Conservation (phyloP, 2,329 filamentous ascomycete genomes). For the Cryphonectria nitschkei region DNA sequence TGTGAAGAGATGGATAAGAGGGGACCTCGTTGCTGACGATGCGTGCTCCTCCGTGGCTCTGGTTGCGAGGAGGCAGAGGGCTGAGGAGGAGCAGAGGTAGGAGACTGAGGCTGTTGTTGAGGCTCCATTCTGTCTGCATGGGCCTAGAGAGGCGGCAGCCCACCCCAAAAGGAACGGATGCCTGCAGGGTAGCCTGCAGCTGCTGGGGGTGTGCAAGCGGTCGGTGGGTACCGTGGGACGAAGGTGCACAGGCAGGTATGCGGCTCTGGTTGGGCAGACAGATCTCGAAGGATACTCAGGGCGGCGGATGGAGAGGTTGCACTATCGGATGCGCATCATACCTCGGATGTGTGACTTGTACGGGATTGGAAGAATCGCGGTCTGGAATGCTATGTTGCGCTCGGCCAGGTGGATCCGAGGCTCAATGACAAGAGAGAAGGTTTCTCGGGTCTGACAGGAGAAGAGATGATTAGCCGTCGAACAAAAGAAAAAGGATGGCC, state of each 20-base stretch:
- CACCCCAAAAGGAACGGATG: conserved; percentile 12
- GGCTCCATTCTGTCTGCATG: conserved; percentile 25
- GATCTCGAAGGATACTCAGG: conserved; percentile 8
- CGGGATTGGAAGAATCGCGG: background rate
- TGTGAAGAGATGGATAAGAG: conserved; percentile 16
- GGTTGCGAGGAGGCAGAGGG: conserved; percentile 17
- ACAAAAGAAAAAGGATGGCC: background rate
- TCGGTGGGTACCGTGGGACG: conserved; percentile 22
- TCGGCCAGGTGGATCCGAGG: background rate
- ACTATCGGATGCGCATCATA: conserved; percentile 10
- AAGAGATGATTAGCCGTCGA: conserved; percentile 6
- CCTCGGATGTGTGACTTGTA: background rate
- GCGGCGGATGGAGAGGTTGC: background rate
- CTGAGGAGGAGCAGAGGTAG: conserved; percentile 6
- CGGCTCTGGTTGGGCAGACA: conserved; percentile 20
- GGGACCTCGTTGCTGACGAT: conserved; percentile 9
- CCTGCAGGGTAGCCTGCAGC: conserved; percentile 24
- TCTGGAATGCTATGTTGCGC: background rate
- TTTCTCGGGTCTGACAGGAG: background rate
- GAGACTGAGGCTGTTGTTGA: conserved; percentile 17
- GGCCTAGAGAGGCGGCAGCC: conserved; percentile 27
- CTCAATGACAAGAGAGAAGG: background rate
- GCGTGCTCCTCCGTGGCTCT: conserved; percentile 5
- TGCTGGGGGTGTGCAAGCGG: conserved; percentile 11
- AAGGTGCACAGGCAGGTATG: conserved; percentile 17